phyloP scores from a whole-genome alignment of 805 yeast species.

The Yarrowia sp. region DNA sequence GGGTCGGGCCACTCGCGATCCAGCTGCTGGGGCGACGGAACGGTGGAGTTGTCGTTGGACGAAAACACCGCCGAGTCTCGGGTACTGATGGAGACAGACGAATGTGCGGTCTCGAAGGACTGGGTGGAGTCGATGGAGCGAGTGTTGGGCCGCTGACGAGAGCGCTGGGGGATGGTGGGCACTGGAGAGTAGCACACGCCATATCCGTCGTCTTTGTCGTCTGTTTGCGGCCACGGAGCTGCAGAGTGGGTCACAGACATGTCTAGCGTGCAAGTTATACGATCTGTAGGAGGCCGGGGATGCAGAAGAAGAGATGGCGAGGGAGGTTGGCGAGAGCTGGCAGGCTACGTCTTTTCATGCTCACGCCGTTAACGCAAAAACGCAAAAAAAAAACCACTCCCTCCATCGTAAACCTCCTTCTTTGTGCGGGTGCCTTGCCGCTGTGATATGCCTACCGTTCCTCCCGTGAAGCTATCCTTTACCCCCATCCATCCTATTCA shows the following conservation, averaged over 20 bases:
- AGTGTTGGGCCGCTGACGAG: slow-evolving; percentile 21
- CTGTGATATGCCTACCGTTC: too few relatives aligned
- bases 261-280: not conserved
- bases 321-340: too few relatives aligned
- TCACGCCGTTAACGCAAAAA: not conserved
- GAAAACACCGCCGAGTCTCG: slow-evolving; percentile 29
- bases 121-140: slow-evolving; percentile 26
- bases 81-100: slow-evolving; percentile 1
- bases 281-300: not conserved
- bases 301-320: not conserved
- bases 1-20: slow-evolving; percentile 35
- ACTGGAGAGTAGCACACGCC: not conserved
- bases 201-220: slow-evolving; percentile 30
- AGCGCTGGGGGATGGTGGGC: slow-evolving; percentile 28
- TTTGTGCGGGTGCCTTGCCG: too few relatives aligned
- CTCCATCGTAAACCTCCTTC: too few relatives aligned
- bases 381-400: not conserved
- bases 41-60: slow-evolving; percentile 23
- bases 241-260: slow-evolving; percentile 30
- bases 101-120: slow-evolving; percentile 25
- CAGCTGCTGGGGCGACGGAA: slow-evolving; percentile 28
- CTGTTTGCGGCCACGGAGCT: slow-evolving; percentile 25
- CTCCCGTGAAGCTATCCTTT: too few relatives aligned
- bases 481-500: not conserved
- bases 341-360: too few relatives aligned